Evolutionary conservation across 2,329 filamentous ascomycete genomes (phyloP).

Genomic region (Allantophomopsis cytisporea): DNA sequence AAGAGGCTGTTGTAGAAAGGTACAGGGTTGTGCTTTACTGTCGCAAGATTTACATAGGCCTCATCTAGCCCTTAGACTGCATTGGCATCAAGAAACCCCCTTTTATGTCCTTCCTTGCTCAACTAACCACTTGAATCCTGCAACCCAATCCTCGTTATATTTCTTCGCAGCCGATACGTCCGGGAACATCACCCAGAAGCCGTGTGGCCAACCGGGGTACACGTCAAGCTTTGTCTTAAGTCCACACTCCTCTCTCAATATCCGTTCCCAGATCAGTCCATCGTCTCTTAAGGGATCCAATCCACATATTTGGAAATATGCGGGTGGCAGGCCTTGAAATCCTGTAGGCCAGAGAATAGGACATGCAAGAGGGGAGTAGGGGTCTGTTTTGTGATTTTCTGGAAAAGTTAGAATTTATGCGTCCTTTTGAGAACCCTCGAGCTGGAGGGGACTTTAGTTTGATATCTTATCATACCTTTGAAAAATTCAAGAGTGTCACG

Average conservation of each 20-base stretch:
- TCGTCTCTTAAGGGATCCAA: slow-evolving; percentile 37
- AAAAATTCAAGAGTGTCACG: slow-evolving; percentile 14
- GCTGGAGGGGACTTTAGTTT: background rate
- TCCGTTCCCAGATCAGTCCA: slow-evolving; percentile 33
- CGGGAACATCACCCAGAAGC: background rate
- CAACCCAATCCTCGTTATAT: background rate
- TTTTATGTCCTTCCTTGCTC: background rate
- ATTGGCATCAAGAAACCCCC: too few relatives aligned
- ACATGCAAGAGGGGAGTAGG: slow-evolving; percentile 15
- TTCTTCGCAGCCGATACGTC: background rate
- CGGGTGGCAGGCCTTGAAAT: slow-evolving; percentile 23
- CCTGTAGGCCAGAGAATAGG: slow-evolving; percentile 19
- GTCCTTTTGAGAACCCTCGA: background rate
- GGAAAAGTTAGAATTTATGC: background rate
- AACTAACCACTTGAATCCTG: slow-evolving; percentile 1
- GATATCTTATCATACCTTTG: slow-evolving; percentile 4
- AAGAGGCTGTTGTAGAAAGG: too few relatives aligned
- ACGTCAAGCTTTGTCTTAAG: slow-evolving; percentile 29
- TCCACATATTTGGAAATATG: slow-evolving; percentile 36
- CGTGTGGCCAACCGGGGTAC: background rate
- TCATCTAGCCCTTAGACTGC: too few relatives aligned
- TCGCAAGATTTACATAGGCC: too few relatives aligned
- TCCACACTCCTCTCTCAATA: slow-evolving; percentile 25
- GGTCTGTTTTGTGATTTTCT: slow-evolving; percentile 17
- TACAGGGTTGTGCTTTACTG: too few relatives aligned